Evolutionary conservation across 83 land plant species (phyloP), one percentile per base, ranked within the genome.

Genomic region (Picea engelmannii): DNA sequence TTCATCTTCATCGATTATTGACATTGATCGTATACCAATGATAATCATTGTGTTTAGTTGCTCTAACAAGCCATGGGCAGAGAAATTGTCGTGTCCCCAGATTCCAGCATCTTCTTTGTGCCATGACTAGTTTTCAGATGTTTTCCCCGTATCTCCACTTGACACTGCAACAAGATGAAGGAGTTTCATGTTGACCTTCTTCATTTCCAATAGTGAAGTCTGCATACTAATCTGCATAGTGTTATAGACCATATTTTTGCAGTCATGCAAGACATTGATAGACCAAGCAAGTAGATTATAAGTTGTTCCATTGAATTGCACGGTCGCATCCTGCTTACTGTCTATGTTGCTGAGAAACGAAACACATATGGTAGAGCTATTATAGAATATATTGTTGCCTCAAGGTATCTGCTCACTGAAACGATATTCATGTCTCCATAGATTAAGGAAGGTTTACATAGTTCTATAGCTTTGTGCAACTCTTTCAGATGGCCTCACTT

Each of bases 231-330:
- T 76, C 88, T 88, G 40, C 17, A 86, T 96, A 31, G 98, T 91
- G 85, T 95, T 95, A 85, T 89, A 96, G 27, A n/a, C 86, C 81
- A 86, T 94, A 4, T 82, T 84, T 40, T 86, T 83, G 74, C 95
- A 96, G 75, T 94, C 97, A 11, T 95, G 97, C 82, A 94, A 89
- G 62, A 96, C 89, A 64, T 90, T 94, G 81, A 96, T 92, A 62
- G 99, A 96, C 97, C 95, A 94, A n/a, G 94, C 93, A 12, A 95
- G 99, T 24, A 96, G 69, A 42, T 64, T 59, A 79, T 83, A 90
- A 0, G 84, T n/a, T 58, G 27, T 80, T 12, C 93, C 92, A n/a
- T 78, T 69, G 65, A 82, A 92, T 9, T 71, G 81, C 0, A 96
- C 85, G 8, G 87, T 83, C 1, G 82, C 88, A 84, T 90, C 92